These are phyloP conservation scores for Wickerhamiella pararugosa DNA, from an alignment of 1,139 yeast genomes.

Conservation along the genomic window DNA sequence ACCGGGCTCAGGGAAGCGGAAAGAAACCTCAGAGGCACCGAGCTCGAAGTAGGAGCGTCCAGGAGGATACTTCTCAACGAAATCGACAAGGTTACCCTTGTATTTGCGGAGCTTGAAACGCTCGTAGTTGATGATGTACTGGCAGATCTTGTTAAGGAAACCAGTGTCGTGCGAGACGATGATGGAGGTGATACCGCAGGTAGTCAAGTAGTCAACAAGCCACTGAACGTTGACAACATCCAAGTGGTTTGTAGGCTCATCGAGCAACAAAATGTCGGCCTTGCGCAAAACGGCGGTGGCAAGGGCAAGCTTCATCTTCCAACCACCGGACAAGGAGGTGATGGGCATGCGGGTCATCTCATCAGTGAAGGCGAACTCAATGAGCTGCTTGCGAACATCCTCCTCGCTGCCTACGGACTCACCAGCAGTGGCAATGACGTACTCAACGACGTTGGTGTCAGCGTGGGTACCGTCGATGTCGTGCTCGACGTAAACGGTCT, in stretches of 20 bases:
- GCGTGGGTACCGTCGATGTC: constrained; percentile 97
- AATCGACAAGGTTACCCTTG: constrained; percentile 98
- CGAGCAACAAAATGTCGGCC: constrained; percentile 94
- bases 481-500: constrained; percentile 98
- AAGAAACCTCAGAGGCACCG: constrained; percentile 94
- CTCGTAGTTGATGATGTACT: constrained; percentile 98
- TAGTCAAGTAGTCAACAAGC: constrained; percentile 96
- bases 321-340: constrained; percentile 89
- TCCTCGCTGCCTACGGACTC: constrained; percentile 44
- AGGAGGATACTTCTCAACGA: constrained; percentile 96
- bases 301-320: constrained; percentile 99
- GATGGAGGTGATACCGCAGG: constrained; percentile 96
- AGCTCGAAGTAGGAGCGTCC: constrained; percentile 98
- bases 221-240: constrained; percentile 98
- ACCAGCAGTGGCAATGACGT: constrained; percentile 57
- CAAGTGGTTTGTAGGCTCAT: constrained; percentile 99
- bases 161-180: constrained; percentile 99
- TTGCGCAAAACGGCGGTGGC: constrained; percentile 98
- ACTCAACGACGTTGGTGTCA: constrained; percentile 83
- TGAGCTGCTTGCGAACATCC: constrained; percentile 52
- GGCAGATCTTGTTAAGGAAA: constrained; percentile 93
- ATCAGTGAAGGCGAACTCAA: constrained; percentile 82
- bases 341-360: constrained; percentile 88
- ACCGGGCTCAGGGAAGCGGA: constrained; percentile 99
- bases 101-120: constrained; percentile 98